Evolutionary conservation across 2,329 filamentous ascomycete species (phyloP), one percentile per base, ranked within the genome.

Genomic region (Aspergillus brasiliensis): DNA sequence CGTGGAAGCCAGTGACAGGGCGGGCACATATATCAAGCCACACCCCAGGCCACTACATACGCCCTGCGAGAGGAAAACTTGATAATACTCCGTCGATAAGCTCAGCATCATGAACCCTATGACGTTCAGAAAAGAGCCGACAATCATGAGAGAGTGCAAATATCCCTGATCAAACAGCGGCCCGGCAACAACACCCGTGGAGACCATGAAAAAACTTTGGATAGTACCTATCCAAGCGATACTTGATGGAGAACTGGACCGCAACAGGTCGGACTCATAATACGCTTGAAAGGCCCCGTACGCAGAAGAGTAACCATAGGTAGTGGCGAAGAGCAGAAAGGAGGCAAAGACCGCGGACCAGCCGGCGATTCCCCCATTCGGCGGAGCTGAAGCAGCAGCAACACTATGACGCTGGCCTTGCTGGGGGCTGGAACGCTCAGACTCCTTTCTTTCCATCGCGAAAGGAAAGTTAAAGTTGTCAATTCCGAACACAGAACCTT

Each of bases 21-120:
- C 76, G 0, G 87, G 83, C 59, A 84, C 83, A 72, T 86, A 88
- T 13, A 88, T 71, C 60, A 79, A 83, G 4, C 86, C 86, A 58
- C 82, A 82, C 1, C 84, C 86, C 5, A 81, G 51, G 2, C 80
- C 79, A 37, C 79, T 71, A 56, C 74, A 75, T n/a, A 82, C 56
- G 5, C 76, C 80, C 62, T 82, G 79, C 0, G 77, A 75, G 6
- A 82, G 71, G 34, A 81, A 71, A 1, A 81, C 62, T 57, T 82
- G 79, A 74, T 77, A 82, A 65, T 80, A 78, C 51, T 73, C 57
- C 0, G 61, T 66, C 57, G 75, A 77, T 8, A 82, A 65, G 56
- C 75, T 78, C 17, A 76, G 77, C 74, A 79, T 77, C 71, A 82
- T 78, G 34, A 78, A 73, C 8, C 79, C 78, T 21, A 81, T 71